Evolutionary conservation across 805 yeast species (phyloP).

Genomic region (Suhomyces sp.): DNA sequence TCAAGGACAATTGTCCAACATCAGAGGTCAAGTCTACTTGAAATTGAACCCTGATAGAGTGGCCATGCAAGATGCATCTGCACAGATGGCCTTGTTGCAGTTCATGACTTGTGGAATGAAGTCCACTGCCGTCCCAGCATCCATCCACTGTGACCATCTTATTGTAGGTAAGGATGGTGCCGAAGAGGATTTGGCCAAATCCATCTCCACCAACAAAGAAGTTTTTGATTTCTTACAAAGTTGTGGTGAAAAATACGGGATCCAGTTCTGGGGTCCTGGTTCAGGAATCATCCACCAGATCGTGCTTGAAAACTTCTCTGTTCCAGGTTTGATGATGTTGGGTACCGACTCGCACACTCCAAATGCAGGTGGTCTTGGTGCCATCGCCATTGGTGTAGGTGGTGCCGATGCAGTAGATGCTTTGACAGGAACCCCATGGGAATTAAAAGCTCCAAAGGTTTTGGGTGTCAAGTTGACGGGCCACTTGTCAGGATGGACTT

Average conservation of each 20-base stretch:
- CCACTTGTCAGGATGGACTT: conserved; percentile 88
- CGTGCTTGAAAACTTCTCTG: conserved; percentile 92
- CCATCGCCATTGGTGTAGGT: conserved; percentile 98
- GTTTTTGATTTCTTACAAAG: conserved; percentile 92
- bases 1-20: conserved; percentile 46
- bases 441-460: conserved; percentile 93
- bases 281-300: conserved; percentile 98
- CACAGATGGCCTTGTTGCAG: conserved; percentile 97
- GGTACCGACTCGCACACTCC: conserved; percentile 99
- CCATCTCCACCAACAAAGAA: conserved; percentile 85
- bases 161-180: conserved; percentile 97
- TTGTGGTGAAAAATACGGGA: conserved; percentile 92
- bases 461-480: conserved; percentile 95
- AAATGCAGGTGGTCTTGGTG: conserved; percentile 98
- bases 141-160: conserved; percentile 97
- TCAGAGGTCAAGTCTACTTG: conserved; percentile 86
- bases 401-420: conserved; percentile 99
- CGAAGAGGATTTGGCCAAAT: conserved; percentile 71
- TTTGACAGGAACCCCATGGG: conserved; percentile 94
- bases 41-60: conserved; percentile 96
- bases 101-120: conserved; percentile 96
- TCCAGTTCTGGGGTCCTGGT: conserved; percentile 99
- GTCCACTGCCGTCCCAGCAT: conserved; percentile 85
- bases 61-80: conserved; percentile 99
- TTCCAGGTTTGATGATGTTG: conserved; percentile 94